phyloP scores from a whole-genome alignment of 2,329 filamentous ascomycete species.

The Colletotrichum acutatum region DNA sequence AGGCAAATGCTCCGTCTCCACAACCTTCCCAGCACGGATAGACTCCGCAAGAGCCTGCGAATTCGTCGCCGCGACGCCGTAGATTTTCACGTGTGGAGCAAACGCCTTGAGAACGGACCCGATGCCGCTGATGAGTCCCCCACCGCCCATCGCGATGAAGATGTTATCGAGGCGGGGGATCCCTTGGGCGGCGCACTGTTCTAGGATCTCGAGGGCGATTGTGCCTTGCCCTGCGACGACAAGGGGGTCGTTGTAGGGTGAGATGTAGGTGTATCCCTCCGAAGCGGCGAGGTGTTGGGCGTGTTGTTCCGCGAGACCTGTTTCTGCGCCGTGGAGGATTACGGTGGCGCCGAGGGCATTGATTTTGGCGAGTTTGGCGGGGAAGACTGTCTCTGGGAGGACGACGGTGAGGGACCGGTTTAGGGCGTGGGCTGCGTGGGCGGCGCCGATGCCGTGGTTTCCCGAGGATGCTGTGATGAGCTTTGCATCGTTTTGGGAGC shows the following conservation, averaged over 20 bases:
- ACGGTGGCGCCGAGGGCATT: constrained; percentile 37
- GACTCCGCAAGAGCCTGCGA: constrained; percentile 39
- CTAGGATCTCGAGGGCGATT: constrained; percentile 38
- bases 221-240: constrained; percentile 38
- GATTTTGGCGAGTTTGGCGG: constrained; percentile 39
- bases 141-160: constrained; percentile 41
- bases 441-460: constrained; percentile 39
- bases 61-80: constrained; percentile 38
- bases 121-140: constrained; percentile 40
- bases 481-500: neutral
- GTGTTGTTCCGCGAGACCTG: constrained; percentile 39
- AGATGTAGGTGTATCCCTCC: constrained; percentile 38
- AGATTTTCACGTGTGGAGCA: constrained; percentile 35
- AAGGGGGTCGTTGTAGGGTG: constrained; percentile 39
- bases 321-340: constrained; percentile 38
- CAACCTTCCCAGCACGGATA: constrained; percentile 36
- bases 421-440: constrained; percentile 33
- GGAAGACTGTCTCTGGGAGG: constrained; percentile 37
- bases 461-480: constrained; percentile 40
- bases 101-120: constrained; percentile 41
- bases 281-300: constrained; percentile 38
- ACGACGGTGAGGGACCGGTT: constrained; percentile 35
- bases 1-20: constrained; percentile 39
- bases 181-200: constrained; percentile 33
- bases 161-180: constrained; percentile 34